Evolutionary conservation across 2,329 filamentous ascomycete genomes (phyloP).

Genomic region (Tolypocladium cylindrosporum): DNA sequence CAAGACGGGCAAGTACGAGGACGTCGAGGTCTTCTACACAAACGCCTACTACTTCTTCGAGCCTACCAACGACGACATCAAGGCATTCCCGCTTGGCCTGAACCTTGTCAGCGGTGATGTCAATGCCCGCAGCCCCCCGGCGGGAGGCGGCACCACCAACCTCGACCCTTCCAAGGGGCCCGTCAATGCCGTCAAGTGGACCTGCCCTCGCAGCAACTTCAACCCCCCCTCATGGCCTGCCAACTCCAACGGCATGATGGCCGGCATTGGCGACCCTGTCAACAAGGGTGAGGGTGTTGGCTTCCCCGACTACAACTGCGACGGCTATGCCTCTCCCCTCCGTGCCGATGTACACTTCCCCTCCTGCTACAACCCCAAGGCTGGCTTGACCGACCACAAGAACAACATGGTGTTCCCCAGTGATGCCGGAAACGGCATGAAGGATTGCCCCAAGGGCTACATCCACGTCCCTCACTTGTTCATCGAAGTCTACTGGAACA

Average conservation of each 20-base stretch:
- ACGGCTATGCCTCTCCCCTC: conserved; percentile 49
- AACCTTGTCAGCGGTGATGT: conserved; percentile 62
- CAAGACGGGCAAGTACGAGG: conserved; percentile 51
- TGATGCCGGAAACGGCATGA: conserved; percentile 31
- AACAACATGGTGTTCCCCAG: conserved; percentile 59
- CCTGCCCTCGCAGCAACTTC: conserved; percentile 47
- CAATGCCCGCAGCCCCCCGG: conserved; percentile 45
- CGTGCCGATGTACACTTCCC: conserved; percentile 63
- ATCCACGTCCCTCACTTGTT: conserved; percentile 48
- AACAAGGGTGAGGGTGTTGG: conserved; percentile 48
- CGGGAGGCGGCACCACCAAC: conserved; percentile 36
- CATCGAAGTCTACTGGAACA: conserved; percentile 52
- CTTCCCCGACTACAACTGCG: conserved; percentile 64
- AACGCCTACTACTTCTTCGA: conserved; percentile 71
- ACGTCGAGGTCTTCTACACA: conserved; percentile 62
- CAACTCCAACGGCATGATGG: conserved; percentile 42
- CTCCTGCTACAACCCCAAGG: conserved; percentile 60
- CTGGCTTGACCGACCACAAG: conserved; percentile 48
- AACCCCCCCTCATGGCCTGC: conserved; percentile 41
- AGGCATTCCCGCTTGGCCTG: conserved; percentile 60
- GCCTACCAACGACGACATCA: conserved; percentile 52
- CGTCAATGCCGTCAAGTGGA: conserved; percentile 47
- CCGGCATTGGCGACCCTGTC: conserved; percentile 43
- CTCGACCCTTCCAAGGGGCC: conserved; percentile 41
- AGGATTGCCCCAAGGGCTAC: conserved; percentile 44